These are phyloP conservation scores for Phialophora verrucosa DNA, from an alignment of 2,329 filamentous ascomycete species.

Conservation along the genomic window DNA sequence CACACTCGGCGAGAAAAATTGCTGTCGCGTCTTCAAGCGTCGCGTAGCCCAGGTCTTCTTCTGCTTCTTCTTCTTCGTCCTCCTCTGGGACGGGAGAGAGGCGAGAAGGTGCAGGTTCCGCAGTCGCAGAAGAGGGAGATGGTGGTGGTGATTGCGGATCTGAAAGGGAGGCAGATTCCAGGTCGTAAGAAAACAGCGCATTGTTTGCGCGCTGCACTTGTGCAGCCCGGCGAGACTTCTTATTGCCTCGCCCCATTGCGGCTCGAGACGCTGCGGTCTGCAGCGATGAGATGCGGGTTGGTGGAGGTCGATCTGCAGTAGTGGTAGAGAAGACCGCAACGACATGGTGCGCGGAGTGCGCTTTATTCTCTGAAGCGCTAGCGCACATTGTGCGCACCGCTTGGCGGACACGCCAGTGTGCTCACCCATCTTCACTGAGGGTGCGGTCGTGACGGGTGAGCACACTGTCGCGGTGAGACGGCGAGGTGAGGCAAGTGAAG, in stretches of 20 bases:
- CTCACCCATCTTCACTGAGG: constrained; percentile 14
- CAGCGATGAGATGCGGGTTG: constrained; percentile 7
- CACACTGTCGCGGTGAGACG: constrained; percentile 1
- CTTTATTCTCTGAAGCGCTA: constrained; percentile 2
- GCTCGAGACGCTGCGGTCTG: not conserved
- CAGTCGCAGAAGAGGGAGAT: not conserved
- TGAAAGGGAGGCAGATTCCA: not conserved
- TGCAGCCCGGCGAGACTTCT: constrained; percentile 11
- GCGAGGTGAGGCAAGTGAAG: constrained; percentile 2
- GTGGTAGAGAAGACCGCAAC: constrained; percentile 1
- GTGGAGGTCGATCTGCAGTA: constrained; percentile 7
- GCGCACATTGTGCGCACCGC: constrained; percentile 8
- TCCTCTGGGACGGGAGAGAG: not conserved
- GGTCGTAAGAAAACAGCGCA: constrained; percentile 21
- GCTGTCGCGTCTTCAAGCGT: not conserved
- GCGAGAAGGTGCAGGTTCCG: not conserved
- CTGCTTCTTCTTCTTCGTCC: not conserved
- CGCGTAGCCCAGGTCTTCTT: not conserved
- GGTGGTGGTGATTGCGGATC: constrained; percentile 8
- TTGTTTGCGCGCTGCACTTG: constrained; percentile 12
- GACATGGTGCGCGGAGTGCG: not conserved
- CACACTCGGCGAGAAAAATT: not conserved
- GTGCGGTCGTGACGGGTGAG: constrained; percentile 12
- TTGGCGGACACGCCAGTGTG: constrained; percentile 10
- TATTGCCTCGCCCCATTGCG: constrained; percentile 18